phyloP scores from a whole-genome alignment of 306 rosid genomes.

The Prunus davidiana region DNA sequence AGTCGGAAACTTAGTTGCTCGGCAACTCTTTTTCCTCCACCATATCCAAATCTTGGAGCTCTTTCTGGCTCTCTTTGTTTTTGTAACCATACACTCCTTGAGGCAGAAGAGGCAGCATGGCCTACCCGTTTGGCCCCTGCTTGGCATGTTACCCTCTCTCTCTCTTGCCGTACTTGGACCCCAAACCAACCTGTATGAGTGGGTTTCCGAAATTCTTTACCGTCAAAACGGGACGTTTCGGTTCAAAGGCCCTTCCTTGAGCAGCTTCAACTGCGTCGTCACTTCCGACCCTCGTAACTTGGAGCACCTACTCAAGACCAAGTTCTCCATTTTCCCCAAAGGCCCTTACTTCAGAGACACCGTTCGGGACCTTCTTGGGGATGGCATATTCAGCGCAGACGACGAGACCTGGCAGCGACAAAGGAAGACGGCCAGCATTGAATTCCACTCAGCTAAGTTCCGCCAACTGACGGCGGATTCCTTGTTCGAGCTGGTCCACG shows the following conservation, averaged over 20 bases:
- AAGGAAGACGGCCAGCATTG: conserved; percentile 83
- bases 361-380: conserved; percentile 66
- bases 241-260: conserved; percentile 69
- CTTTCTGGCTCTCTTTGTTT: conserved; percentile 47
- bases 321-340: conserved; percentile 67
- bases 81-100: conserved; percentile 56
- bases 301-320: conserved; percentile 82
- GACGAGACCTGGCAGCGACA: conserved; percentile 77
- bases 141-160: conserved; percentile 87
- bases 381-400: conserved; percentile 79
- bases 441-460: conserved; percentile 80
- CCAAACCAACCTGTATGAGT: conserved; percentile 53
- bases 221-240: conserved; percentile 57
- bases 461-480: conserved; percentile 57
- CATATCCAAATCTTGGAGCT: conserved; percentile 59
- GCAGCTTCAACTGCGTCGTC: conserved; percentile 58
- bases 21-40: conserved; percentile 22
- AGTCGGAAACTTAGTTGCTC: conserved; percentile 4
- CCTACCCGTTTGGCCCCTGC: conserved; percentile 65
- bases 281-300: conserved; percentile 84
- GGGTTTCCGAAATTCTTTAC: conserved; percentile 49
- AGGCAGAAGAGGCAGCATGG: conserved; percentile 60
- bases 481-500: conserved; percentile 62
- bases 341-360: conserved; percentile 70
- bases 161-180: conserved; percentile 15